A percentile compares a stretch with the other conserved stretches of the same genome.
Conservation (phyloP, 1,284 basidiomycete species). For the Wolfiporia cocos region DNA sequence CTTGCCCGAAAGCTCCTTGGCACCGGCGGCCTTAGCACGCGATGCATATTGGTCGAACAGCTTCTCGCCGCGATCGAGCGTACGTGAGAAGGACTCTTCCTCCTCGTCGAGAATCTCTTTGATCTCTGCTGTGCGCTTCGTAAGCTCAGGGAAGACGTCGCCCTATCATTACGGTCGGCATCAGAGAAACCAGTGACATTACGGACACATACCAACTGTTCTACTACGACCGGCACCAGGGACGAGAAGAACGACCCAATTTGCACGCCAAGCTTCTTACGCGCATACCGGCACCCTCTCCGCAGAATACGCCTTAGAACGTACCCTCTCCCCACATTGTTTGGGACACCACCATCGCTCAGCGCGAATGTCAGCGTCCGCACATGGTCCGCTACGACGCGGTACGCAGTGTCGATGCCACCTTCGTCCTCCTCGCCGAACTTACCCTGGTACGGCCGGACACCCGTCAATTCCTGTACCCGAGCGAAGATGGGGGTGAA, state of each 20-base stretch:
- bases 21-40: conserved; percentile 59
- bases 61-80: conserved; percentile 94
- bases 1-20: conserved; percentile 75
- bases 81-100: conserved; percentile 94
- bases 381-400: conserved; percentile 96
- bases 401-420: conserved; percentile 96
- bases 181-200: not conserved
- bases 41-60: conserved; percentile 90
- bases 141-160: conserved; percentile 90
- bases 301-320: conserved; percentile 91
- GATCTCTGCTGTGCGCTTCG: conserved; percentile 77
- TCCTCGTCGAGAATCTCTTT: conserved; percentile 98
- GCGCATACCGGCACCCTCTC: conserved; percentile 89
- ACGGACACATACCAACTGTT: conserved; percentile 66
- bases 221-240: conserved; percentile 84
- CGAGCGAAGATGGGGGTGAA: conserved; percentile 87
- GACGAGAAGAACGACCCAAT: conserved; percentile 97
- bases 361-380: conserved; percentile 94
- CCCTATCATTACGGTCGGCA: conserved; percentile 46
- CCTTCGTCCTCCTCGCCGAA: conserved; percentile 92
- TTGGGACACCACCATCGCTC: conserved; percentile 94
- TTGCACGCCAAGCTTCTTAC: conserved; percentile 91
- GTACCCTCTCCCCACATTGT: conserved; percentile 95
- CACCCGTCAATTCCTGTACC: conserved; percentile 88
- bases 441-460: conserved; percentile 82